These are phyloP conservation scores for Penicillium olsonii DNA, from an alignment of 2,329 filamentous ascomycete genomes.

Conservation along the genomic window DNA sequence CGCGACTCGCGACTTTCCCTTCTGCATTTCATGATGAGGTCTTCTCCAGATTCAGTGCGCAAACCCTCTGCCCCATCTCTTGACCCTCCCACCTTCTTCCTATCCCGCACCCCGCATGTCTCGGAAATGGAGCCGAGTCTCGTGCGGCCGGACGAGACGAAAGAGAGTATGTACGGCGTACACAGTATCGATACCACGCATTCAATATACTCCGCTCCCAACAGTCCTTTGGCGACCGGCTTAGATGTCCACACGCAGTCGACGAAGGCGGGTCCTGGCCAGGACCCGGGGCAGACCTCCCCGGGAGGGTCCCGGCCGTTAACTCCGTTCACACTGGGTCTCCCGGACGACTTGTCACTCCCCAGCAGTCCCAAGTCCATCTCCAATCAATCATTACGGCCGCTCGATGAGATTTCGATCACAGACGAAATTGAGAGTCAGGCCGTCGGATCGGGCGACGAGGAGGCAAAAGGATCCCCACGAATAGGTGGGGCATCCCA, in stretches of 20 bases:
- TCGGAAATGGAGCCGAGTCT: conserved; percentile 46
- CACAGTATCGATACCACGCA: conserved; percentile 56
- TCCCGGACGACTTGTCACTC: conserved; percentile 52
- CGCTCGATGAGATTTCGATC: conserved; percentile 59
- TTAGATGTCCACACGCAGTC: conserved; percentile 29
- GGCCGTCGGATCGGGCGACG: conserved; percentile 56
- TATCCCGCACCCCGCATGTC: conserved; percentile 51
- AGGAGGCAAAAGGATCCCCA: conserved; percentile 50
- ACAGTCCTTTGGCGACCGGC: conserved; percentile 19
- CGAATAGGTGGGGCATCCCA: conserved; percentile 57
- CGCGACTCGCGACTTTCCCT: too few relatives aligned
- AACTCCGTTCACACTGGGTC: conserved; percentile 49
- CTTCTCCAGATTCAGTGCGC: conserved; percentile 37
- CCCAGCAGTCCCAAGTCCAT: conserved; percentile 62
- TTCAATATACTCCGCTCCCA: conserved; percentile 25
- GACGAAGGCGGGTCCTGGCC: conserved; percentile 28
- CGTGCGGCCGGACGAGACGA: conserved; percentile 31
- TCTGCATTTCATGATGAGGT: conserved; percentile 36
- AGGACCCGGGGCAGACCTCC: conserved; percentile 16
- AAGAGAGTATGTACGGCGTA: conserved; percentile 57
- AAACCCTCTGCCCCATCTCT: conserved; percentile 39
- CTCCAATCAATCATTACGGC: conserved; percentile 59
- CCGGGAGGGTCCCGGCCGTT: conserved; percentile 43
- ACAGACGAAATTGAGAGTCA: conserved; percentile 59
- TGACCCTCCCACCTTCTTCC: conserved; percentile 59